These are phyloP conservation scores for Adansonia grandidieri DNA, from an alignment of 441 rosid species.

Conservation along the genomic window DNA sequence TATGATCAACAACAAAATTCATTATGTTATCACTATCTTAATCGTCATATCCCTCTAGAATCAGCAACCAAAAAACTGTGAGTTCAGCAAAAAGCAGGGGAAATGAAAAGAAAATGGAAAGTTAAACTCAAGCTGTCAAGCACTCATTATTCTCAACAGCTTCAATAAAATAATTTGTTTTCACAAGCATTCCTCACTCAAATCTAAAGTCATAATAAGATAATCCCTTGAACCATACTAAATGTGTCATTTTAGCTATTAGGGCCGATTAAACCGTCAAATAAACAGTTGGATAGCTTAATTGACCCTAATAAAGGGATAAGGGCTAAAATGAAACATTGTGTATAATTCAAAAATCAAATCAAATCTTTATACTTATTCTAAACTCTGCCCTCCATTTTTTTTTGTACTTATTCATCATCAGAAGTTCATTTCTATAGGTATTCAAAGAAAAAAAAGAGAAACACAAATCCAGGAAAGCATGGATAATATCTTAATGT, in stretches of 20 bases:
- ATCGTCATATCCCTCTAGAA: background rate
- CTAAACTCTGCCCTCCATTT: background rate
- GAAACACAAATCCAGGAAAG: background rate
- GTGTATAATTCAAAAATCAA: background rate
- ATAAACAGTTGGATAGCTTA: background rate
- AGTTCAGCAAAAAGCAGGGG: background rate
- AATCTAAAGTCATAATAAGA: background rate
- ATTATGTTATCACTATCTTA: background rate
- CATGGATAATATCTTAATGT: background rate
- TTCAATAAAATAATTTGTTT: background rate
- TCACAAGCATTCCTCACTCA: background rate
- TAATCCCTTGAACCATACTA: background rate
- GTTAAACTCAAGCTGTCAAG: background rate
- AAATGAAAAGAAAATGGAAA: background rate
- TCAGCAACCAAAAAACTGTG: background rate
- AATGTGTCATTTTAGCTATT: background rate
- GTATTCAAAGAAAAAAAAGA: background rate
- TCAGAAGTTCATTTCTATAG: conserved; percentile 1
- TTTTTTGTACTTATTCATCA: background rate
- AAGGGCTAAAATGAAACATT: background rate
- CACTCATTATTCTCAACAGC: background rate
- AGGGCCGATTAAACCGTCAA: background rate
- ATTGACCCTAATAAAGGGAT: background rate
- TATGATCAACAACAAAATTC: background rate
- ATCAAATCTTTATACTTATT: background rate